Conservation (phyloP, 2,329 filamentous ascomycete genomes). For the Trichoderma pleuroti region DNA sequence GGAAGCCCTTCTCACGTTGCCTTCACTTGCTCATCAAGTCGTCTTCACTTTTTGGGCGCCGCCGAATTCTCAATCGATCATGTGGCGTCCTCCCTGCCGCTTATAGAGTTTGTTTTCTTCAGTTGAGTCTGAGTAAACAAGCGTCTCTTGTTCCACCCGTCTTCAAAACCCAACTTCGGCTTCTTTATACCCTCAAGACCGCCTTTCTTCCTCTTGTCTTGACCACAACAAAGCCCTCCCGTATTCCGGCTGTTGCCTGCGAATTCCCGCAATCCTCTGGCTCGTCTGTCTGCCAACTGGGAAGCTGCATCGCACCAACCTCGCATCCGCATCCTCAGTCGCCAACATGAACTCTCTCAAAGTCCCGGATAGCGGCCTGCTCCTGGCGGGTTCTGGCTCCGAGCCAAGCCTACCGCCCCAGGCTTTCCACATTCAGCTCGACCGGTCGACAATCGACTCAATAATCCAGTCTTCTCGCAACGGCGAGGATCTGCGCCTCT, state of each 20-base stretch:
- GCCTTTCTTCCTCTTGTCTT: background rate
- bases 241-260: background rate
- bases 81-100: conserved; percentile 20
- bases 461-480: conserved; percentile 59
- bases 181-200: background rate
- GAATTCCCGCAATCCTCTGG: background rate
- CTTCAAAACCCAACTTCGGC: background rate
- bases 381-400: conserved; percentile 49
- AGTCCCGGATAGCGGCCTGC: conserved; percentile 56
- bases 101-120: conserved; percentile 17
- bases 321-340: conserved; percentile 1
- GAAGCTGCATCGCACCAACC: background rate
- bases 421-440: conserved; percentile 57
- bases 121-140: conserved; percentile 17
- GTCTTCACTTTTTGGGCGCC: conserved; percentile 4
- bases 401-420: conserved; percentile 46
- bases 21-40: background rate
- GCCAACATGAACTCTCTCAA: conserved; percentile 49
- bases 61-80: conserved; percentile 18
- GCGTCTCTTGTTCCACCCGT: background rate
- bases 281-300: conserved; percentile 2
- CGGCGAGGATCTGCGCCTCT: conserved; percentile 55
- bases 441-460: conserved; percentile 56
- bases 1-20: conserved; percentile 5
- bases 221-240: background rate